phyloP scores from a whole-genome alignment of 805 yeast genomes.

The Schwanniomyces pseudopolymorphus region DNA sequence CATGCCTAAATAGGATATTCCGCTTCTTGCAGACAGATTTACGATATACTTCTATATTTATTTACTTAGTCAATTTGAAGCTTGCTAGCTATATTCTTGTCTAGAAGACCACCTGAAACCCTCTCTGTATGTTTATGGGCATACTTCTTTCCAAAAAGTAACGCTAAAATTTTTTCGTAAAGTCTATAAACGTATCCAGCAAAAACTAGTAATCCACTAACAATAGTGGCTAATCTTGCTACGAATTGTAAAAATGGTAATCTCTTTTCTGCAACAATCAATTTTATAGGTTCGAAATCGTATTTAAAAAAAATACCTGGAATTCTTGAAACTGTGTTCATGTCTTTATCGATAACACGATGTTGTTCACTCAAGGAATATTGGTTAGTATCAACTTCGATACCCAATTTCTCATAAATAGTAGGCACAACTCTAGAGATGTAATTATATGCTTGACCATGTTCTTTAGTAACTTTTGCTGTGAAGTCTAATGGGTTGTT shows the following conservation, averaged over 20 bases:
- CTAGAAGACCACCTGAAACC: slow-evolving; percentile 33
- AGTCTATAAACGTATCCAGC: slow-evolving; percentile 65
- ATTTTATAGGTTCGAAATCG: slow-evolving; percentile 83
- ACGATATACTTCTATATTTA: not conserved
- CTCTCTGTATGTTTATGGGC: slow-evolving; percentile 50
- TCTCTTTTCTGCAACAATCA: slow-evolving; percentile 68
- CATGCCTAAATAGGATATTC: slow-evolving; percentile 18
- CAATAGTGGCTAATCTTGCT: slow-evolving; percentile 72
- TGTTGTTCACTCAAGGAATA: slow-evolving; percentile 67
- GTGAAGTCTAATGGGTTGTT: slow-evolving; percentile 86
- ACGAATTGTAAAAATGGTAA: slow-evolving; percentile 77
- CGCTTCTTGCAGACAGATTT: not conserved
- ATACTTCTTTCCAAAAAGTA: slow-evolving; percentile 58
- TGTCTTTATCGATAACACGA: slow-evolving; percentile 13
- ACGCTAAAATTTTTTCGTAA: slow-evolving; percentile 52
- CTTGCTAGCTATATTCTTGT: slow-evolving; percentile 1
- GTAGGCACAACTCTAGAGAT: slow-evolving; percentile 84
- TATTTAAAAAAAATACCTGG: slow-evolving; percentile 86
- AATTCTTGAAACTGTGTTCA: slow-evolving; percentile 12
- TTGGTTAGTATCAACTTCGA: slow-evolving; percentile 76
- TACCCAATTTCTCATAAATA: slow-evolving; percentile 66
- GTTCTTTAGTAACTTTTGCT: slow-evolving; percentile 52
- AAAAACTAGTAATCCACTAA: slow-evolving; percentile 76
- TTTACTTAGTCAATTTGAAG: not conserved
- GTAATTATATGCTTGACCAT: slow-evolving; percentile 59